phyloP scores from a whole-genome alignment of 306 rosid species.

The Citrullus mucosospermus region DNA sequence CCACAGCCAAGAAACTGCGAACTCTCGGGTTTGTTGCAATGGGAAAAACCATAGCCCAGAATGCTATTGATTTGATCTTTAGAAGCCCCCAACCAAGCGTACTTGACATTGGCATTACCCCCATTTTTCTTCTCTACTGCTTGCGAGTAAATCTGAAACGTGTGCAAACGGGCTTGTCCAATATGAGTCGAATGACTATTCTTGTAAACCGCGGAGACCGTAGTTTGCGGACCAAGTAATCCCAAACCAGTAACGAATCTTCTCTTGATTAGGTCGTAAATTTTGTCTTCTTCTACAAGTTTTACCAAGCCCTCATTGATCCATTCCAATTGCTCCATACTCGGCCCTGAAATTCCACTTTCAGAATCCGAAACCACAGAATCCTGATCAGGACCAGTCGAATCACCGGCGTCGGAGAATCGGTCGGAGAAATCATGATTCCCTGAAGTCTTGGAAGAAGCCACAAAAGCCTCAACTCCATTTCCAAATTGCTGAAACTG shows the following conservation, averaged over 20 bases:
- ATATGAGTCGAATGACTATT: conserved; percentile 20
- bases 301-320: conserved; percentile 12
- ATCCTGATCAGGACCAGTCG: conserved; percentile 17
- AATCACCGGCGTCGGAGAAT: background rate
- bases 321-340: background rate
- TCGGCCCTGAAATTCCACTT: conserved; percentile 30
- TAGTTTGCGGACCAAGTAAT: conserved; percentile 21
- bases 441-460: conserved; percentile 3
- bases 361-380: conserved; percentile 48
- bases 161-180: conserved; percentile 39
- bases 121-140: conserved; percentile 32
- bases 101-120: conserved; percentile 47
- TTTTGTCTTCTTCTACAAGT: conserved; percentile 29
- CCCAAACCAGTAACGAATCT: conserved; percentile 32
- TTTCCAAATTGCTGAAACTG: background rate
- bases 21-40: conserved; percentile 5
- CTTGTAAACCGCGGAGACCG: conserved; percentile 24
- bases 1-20: conserved; percentile 32
- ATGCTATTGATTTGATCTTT: conserved; percentile 42
- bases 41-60: conserved; percentile 50
- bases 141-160: conserved; percentile 43
- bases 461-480: background rate
- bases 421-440: background rate
- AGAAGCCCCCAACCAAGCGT: conserved; percentile 55
- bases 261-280: conserved; percentile 24